A percentile compares a stretch with the other conserved stretches of the same genome.
Evolutionary conservation across 2,329 filamentous ascomycete genomes (phyloP).

Genomic region (Cyphellophora europaea): DNA sequence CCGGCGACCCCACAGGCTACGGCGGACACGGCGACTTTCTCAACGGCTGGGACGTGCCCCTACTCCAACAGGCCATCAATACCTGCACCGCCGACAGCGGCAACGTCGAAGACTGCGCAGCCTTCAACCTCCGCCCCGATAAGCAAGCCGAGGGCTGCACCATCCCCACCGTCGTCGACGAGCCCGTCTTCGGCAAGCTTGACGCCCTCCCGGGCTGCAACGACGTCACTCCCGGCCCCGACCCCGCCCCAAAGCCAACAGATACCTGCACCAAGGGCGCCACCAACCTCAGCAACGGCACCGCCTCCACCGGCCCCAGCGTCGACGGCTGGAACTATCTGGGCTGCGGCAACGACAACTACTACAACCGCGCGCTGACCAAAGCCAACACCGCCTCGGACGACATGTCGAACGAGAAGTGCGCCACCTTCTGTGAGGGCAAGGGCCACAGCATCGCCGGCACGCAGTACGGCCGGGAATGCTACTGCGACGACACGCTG

Average conservation of each 20-base stretch:
- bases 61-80: slow-evolving; percentile 58
- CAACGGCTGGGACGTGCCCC: slow-evolving; percentile 59
- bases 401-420: slow-evolving; percentile 21
- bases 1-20: slow-evolving; percentile 44
- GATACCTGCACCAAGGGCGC: slow-evolving; percentile 42
- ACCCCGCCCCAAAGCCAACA: slow-evolving; percentile 23
- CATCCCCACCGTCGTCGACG: slow-evolving; percentile 33
- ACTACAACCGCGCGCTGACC: slow-evolving; percentile 26
- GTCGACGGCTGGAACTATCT: slow-evolving; percentile 46
- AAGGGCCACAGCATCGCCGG: slow-evolving; percentile 24
- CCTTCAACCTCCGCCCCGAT: slow-evolving; percentile 47
- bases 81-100: slow-evolving; percentile 51
- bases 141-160: slow-evolving; percentile 44
- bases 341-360: slow-evolving; percentile 50
- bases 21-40: slow-evolving; percentile 56
- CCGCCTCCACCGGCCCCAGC: slow-evolving; percentile 35
- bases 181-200: slow-evolving; percentile 17
- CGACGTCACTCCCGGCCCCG: slow-evolving; percentile 18
- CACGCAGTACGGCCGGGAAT: slow-evolving; percentile 20
- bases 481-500: slow-evolving; percentile 18
- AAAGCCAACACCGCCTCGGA: slow-evolving; percentile 14
- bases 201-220: slow-evolving; percentile 20
- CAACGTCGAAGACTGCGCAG: slow-evolving; percentile 53
- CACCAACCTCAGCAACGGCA: slow-evolving; percentile 28
- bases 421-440: slow-evolving; percentile 22